Percentiles rank a stretch among this genome's conserved stretches.
phyloP scores from a whole-genome alignment of 2,329 filamentous ascomycete genomes.

The Dryadomyces quercus-mongolicae region DNA sequence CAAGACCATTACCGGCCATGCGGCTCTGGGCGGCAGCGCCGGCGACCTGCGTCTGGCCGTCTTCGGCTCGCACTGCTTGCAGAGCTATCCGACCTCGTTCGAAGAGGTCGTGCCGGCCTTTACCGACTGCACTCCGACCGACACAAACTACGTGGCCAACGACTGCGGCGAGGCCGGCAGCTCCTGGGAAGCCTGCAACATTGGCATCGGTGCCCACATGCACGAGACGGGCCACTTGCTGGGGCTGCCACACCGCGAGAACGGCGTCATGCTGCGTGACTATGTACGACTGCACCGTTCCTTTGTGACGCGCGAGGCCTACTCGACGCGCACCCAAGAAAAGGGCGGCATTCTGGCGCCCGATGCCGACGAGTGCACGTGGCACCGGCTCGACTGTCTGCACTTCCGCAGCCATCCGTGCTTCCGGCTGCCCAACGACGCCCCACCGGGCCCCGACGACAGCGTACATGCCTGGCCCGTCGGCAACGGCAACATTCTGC shows the following conservation, averaged over 20 bases:
- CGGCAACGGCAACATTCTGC: constrained; percentile 61
- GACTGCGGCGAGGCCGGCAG: constrained; percentile 79
- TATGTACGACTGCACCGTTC: constrained; percentile 76
- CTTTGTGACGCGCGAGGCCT: constrained; percentile 72
- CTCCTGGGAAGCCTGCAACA: constrained; percentile 90
- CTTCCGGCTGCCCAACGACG: constrained; percentile 73
- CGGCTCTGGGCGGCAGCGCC: constrained; percentile 63
- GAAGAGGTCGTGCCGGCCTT: constrained; percentile 88
- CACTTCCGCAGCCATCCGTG: constrained; percentile 85
- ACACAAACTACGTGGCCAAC: constrained; percentile 69
- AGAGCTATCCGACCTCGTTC: constrained; percentile 79
- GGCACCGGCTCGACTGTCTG: constrained; percentile 82
- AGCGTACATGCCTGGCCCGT: constrained; percentile 81
- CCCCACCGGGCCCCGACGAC: constrained; percentile 49
- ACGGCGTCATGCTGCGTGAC: constrained; percentile 83
- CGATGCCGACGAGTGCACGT: constrained; percentile 72
- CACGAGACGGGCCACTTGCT: constrained; percentile 87
- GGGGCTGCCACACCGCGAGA: constrained; percentile 80
- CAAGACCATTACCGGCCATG: constrained; percentile 66
- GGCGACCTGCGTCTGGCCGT: constrained; percentile 74
- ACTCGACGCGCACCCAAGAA: constrained; percentile 74
- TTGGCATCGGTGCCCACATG: constrained; percentile 85
- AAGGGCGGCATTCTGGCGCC: constrained; percentile 60
- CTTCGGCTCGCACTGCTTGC: constrained; percentile 84
- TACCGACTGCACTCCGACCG: constrained; percentile 79